These are phyloP conservation scores for Thamnidium elegans DNA, from an alignment of 192 early-diverging fungal genomes.

Conservation along the genomic window DNA sequence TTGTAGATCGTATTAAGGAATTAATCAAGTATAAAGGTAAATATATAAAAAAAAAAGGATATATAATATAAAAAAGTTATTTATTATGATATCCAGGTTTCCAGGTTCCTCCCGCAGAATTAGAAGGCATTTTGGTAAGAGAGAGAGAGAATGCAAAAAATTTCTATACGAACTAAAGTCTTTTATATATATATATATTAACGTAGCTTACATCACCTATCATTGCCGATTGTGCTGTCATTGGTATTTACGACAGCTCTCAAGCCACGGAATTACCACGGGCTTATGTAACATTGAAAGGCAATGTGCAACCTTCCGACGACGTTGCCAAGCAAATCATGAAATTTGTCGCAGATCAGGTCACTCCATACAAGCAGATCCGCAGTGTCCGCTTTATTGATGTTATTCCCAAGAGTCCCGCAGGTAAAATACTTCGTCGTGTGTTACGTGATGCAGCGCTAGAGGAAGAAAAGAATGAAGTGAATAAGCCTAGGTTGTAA, in stretches of 20 bases:
- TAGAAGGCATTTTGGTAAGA: constrained; percentile 60
- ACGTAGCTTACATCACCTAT: constrained; percentile 61
- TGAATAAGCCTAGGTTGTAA: constrained; percentile 6
- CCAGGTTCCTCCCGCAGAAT: constrained; percentile 83
- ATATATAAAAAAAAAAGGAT: background rate
- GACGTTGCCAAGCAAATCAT: constrained; percentile 42
- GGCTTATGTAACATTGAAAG: constrained; percentile 70
- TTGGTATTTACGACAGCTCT: constrained; percentile 59
- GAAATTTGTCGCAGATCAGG: constrained; percentile 56
- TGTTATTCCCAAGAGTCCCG: constrained; percentile 69
- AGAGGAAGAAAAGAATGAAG: constrained; percentile 6
- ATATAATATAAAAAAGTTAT: too few relatives aligned
- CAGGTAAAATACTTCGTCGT: constrained; percentile 81
- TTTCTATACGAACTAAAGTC: background rate
- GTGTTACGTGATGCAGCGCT: constrained; percentile 18
- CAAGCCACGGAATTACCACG: constrained; percentile 75
- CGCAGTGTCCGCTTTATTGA: constrained; percentile 78
- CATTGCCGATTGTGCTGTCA: constrained; percentile 69
- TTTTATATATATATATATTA: background rate
- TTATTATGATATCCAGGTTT: background rate
- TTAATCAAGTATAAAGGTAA: constrained; percentile 88
- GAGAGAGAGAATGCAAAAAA: background rate
- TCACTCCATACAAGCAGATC: constrained; percentile 74
- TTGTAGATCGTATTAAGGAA: constrained; percentile 73
- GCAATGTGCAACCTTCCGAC: constrained; percentile 23